Percentiles rank a stretch among this genome's conserved stretches.
These are phyloP conservation scores for Penicillium sp. DNA, from an alignment of 2,329 filamentous ascomycete genomes.

Conservation along the genomic window DNA sequence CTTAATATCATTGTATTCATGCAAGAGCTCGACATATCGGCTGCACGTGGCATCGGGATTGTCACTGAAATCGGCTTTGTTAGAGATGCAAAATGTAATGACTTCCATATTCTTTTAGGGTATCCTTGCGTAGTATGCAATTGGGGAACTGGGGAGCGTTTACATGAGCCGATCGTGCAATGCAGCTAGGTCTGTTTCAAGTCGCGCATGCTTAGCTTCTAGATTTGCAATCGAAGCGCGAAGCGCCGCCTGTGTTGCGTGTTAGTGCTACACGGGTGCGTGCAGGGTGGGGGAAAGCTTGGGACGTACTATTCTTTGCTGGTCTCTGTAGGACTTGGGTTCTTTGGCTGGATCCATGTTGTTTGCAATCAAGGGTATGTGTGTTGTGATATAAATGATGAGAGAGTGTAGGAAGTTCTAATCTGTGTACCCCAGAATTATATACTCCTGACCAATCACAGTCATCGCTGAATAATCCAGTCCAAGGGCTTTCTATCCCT, in stretches of 20 bases:
- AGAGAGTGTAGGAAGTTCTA: not conserved
- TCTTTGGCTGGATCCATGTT: conserved; percentile 1
- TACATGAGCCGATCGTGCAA: conserved; percentile 39
- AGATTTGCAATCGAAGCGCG: conserved; percentile 37
- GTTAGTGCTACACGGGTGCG: not conserved
- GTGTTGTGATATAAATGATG: not conserved
- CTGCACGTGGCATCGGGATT: conserved; percentile 56
- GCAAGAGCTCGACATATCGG: conserved; percentile 62
- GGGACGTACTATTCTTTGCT: conserved; percentile 21
- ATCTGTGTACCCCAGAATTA: not conserved
- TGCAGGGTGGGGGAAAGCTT: not conserved
- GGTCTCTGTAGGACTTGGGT: not conserved
- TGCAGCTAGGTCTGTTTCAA: conserved; percentile 36
- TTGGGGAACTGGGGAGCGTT: conserved; percentile 1
- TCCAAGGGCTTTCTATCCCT: not conserved
- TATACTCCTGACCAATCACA: conserved; percentile 15
- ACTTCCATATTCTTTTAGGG: not conserved
- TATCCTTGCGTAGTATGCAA: not conserved
- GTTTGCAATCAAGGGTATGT: not conserved
- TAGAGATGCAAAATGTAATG: not conserved
- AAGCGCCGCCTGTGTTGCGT: conserved; percentile 21
- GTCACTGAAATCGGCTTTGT: conserved; percentile 19
- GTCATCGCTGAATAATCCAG: conserved; percentile 19
- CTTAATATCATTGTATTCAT: conserved; percentile 69
- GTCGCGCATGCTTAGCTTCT: conserved; percentile 46